These are phyloP conservation scores for Brettanomyces naardenensis DNA, from an alignment of 805 yeast genomes.

Conservation along the genomic window DNA sequence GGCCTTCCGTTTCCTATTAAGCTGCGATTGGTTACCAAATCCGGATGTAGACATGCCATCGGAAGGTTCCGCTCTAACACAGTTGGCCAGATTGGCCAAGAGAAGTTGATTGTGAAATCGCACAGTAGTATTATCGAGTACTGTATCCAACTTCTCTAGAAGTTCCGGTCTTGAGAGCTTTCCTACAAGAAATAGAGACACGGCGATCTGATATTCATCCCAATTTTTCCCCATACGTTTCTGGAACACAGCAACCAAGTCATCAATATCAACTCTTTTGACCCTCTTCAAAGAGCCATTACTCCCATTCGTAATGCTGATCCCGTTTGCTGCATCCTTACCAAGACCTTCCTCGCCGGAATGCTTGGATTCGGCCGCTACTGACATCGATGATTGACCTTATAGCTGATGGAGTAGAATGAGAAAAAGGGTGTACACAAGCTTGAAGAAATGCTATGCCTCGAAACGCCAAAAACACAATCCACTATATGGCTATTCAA, in stretches of 20 bases:
- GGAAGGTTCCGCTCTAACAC: conserved; percentile 66
- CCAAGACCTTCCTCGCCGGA: too few relatives aligned
- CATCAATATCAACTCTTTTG: conserved; percentile 50
- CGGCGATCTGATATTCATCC: conserved; percentile 77
- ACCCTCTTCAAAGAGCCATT: background rate
- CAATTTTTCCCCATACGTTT: conserved; percentile 68
- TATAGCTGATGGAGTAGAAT: too few relatives aligned
- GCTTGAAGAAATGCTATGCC: too few relatives aligned
- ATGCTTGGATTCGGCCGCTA: background rate
- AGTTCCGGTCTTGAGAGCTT: conserved; percentile 73
- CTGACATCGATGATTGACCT: too few relatives aligned
- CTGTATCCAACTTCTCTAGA: conserved; percentile 45
- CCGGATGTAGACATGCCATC: conserved; percentile 43
- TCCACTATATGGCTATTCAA: too few relatives aligned
- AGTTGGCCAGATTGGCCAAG: conserved; percentile 75
- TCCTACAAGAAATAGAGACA: conserved; percentile 72
- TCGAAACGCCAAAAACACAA: too few relatives aligned
- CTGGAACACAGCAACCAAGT: conserved; percentile 66
- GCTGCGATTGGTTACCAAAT: conserved; percentile 32
- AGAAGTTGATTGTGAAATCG: conserved; percentile 78
- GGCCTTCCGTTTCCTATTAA: conserved; percentile 33
- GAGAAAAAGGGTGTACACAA: too few relatives aligned
- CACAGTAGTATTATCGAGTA: conserved; percentile 42
- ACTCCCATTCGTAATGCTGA: too few relatives aligned
- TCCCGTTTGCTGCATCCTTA: too few relatives aligned